Base-by-base conservation (phyloP, 2,329 filamentous ascomycete species). In the Microcyclospora pomicola region DNA sequence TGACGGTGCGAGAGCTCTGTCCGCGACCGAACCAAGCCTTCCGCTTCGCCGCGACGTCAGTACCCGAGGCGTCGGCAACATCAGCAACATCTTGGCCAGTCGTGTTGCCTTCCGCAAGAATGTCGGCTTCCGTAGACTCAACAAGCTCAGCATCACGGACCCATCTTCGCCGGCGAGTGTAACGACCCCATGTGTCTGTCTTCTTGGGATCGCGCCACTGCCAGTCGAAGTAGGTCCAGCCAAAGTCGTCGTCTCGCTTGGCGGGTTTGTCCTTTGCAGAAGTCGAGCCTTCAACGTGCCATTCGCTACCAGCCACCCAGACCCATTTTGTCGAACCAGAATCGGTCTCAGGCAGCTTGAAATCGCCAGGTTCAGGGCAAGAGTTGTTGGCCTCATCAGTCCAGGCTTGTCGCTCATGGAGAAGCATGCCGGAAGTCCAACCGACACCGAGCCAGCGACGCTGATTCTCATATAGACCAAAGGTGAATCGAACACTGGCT, bases 221-320 rank as follows among this genome's bases (percentile, higher is more conserved):
- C 58, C 88, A 96, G 54, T 98, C 91, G 56, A 95, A 98, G 60
- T 91, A 98, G 29, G 94, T 84, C 91, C 91, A 98, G 1, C 87
- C 91, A 49, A 79, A 77, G 3, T 73, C 80, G 15, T 67, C 65
- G n/a, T 58, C 59, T 7, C 49, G 43, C 37, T 53, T 53, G 9
- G 47, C 43, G 19, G 36, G 42, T 27, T 49, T 49, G 15, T 50
- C 44, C 15, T 50, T 48, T 31, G 12, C 30, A 31, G 30, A n/a
- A 66, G 42, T 60, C 1, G 75, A 75, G 1, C 82, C 82, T 50
- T 96, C 88, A 16, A 96, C 78, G 38, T 76, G 75, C 91, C 91
- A 98, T 39, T 81, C 75, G 49, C 82, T 82, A 1, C 75, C 77
- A n/a, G 80, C 72, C 0, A 84, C 85, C 91, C 91, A 98, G 42